Evolutionary conservation across 2,329 filamentous ascomycete species (phyloP).

Genomic region (Colletotrichum sp.): DNA sequence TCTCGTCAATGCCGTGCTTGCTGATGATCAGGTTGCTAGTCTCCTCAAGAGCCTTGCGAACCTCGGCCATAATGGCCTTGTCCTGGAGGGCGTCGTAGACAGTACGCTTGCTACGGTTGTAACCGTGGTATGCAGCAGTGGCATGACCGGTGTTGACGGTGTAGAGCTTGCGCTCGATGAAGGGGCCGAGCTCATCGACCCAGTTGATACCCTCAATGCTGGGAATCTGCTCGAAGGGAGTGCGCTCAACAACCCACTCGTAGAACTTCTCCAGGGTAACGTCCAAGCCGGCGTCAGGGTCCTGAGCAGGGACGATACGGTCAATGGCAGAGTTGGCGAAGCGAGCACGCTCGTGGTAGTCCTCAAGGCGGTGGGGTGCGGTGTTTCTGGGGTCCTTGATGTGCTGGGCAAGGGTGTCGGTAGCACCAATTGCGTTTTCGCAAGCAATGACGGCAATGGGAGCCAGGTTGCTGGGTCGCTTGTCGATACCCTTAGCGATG

Average conservation of each 20-base stretch:
- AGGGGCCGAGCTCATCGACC: constrained; percentile 89
- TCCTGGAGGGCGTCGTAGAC: constrained; percentile 91
- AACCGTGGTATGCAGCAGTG: constrained; percentile 93
- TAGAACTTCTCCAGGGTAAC: constrained; percentile 98
- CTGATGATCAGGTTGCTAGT: constrained; percentile 84
- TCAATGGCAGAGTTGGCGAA: constrained; percentile 99
- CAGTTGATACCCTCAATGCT: constrained; percentile 89
- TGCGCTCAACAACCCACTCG: constrained; percentile 95
- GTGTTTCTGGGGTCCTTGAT: constrained; percentile 81
- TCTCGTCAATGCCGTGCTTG: constrained; percentile 80
- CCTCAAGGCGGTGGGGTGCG: constrained; percentile 66
- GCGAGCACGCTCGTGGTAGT: constrained; percentile 76
- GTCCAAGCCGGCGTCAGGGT: constrained; percentile 78
- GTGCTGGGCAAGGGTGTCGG: constrained; percentile 81
- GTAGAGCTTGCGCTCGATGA: constrained; percentile 99
- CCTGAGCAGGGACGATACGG: constrained; percentile 94
- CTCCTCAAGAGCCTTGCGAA: constrained; percentile 81
- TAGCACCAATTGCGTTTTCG: constrained; percentile 96
- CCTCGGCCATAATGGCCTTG: constrained; percentile 77
- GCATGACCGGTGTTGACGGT: constrained; percentile 99
- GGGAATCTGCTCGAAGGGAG: constrained; percentile 79
- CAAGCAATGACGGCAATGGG: constrained; percentile 94
- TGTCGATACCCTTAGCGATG: constrained; percentile 92
- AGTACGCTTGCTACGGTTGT: constrained; percentile 83
- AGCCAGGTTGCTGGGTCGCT: constrained; percentile 64